Conservation (phyloP, 2,329 filamentous ascomycete genomes). For the Epichloe uncinata region DNA sequence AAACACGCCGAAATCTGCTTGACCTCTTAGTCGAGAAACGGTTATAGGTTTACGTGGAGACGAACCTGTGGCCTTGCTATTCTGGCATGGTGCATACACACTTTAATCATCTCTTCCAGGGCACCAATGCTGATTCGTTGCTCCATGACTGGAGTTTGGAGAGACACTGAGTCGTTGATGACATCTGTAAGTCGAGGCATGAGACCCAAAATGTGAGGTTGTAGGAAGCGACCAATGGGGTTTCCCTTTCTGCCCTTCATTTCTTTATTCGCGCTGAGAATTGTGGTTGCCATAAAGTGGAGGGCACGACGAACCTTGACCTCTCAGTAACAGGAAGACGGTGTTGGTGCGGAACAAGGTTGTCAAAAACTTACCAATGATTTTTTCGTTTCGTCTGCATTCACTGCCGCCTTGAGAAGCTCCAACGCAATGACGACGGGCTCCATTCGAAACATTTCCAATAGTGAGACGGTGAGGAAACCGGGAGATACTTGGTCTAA, state of each 20-base stretch:
- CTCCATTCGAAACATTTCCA: constrained; percentile 59
- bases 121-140: constrained; percentile 67
- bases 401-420: constrained; percentile 66
- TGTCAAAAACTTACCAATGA: constrained; percentile 37
- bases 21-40: neutral
- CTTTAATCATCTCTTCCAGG: constrained; percentile 74
- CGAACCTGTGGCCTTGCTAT: constrained; percentile 73
- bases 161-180: constrained; percentile 53
- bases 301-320: constrained; percentile 34
- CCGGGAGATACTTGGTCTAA: constrained; percentile 56
- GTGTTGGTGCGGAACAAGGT: neutral
- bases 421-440: constrained; percentile 66
- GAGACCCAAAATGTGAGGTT: constrained; percentile 73
- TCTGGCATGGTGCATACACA: constrained; percentile 60
- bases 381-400: constrained; percentile 45
- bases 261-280: constrained; percentile 27
- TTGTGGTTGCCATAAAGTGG: constrained; percentile 29
- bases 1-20: constrained; percentile 78
- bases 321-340: neutral
- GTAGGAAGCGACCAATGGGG: constrained; percentile 60
- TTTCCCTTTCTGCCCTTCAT: constrained; percentile 37
- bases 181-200: constrained; percentile 69
- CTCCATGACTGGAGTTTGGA: constrained; percentile 46
- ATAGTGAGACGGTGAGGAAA: constrained; percentile 55
- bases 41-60: constrained; percentile 2